These are phyloP conservation scores for Aphanomyces euteiches DNA, from an alignment of 352 stramenopile genomes.

Conservation along the genomic window DNA sequence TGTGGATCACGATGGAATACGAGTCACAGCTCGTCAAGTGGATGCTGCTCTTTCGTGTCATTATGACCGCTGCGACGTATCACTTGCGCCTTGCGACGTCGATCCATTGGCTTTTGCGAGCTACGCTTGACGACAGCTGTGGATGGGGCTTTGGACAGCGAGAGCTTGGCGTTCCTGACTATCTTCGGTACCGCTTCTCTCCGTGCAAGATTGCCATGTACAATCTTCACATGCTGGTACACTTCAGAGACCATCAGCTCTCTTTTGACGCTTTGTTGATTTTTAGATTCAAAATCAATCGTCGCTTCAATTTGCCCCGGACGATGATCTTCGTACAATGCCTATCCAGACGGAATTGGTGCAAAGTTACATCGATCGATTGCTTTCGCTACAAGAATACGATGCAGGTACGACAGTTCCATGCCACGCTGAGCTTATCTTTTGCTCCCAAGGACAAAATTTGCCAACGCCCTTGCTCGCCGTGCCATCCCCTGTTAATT, in stretches of 20 bases:
- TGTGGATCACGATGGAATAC: slow-evolving; percentile 80
- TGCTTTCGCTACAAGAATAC: slow-evolving; percentile 46
- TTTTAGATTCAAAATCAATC: slow-evolving; percentile 44
- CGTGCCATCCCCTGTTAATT: slow-evolving; percentile 1
- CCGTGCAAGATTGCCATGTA: slow-evolving; percentile 78
- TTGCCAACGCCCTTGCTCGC: not conserved
- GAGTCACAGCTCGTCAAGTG: slow-evolving; percentile 69
- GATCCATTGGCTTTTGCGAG: slow-evolving; percentile 76
- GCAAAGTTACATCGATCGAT: slow-evolving; percentile 56
- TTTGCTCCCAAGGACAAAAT: not conserved
- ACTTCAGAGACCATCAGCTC: not conserved
- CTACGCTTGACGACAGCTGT: slow-evolving; percentile 73
- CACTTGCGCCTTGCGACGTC: slow-evolving; percentile 75
- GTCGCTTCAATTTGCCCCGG: slow-evolving; percentile 57
- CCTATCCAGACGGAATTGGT: slow-evolving; percentile 58
- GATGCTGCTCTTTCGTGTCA: slow-evolving; percentile 64
- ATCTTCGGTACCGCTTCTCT: slow-evolving; percentile 72
- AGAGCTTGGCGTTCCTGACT: slow-evolving; percentile 67
- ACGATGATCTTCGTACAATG: slow-evolving; percentile 63
- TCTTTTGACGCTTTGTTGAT: not conserved
- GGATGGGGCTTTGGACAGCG: slow-evolving; percentile 77
- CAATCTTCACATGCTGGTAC: slow-evolving; percentile 69
- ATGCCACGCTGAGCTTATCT: no score
- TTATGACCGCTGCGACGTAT: slow-evolving; percentile 64
- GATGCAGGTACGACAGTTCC: not conserved